Conservation (phyloP, 148 eudicot genomes). For the Rhododendron mucronatum region DNA sequence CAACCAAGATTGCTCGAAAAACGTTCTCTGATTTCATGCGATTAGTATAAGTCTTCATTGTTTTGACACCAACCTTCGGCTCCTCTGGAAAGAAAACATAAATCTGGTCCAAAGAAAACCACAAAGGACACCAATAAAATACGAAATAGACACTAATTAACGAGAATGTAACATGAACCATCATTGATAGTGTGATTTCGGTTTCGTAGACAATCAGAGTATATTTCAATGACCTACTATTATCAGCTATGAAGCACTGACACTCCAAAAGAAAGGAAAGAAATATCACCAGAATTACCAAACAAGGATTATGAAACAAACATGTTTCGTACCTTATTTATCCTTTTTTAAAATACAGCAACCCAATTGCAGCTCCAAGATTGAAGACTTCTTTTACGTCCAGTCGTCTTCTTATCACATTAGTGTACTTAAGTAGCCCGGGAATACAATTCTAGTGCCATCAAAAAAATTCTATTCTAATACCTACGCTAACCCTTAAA, state of each 20-base stretch:
- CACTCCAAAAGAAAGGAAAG: neutral
- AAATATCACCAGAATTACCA: neutral
- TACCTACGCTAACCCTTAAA: neutral
- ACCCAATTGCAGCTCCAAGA: neutral
- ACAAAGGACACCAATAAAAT: neutral
- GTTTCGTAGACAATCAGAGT: neutral
- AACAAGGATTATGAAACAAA: neutral
- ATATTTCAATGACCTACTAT: neutral
- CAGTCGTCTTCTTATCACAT: neutral
- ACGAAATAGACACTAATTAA: neutral
- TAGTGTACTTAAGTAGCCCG: neutral
- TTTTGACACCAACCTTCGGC: slow-evolving; percentile 85
- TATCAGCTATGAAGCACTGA: neutral
- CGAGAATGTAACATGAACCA: neutral
- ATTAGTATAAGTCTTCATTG: slow-evolving; percentile 65
- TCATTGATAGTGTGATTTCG: neutral
- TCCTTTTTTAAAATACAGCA: neutral
- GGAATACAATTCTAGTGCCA: neutral
- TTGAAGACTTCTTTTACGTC: neutral
- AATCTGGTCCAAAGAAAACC: slow-evolving; percentile 38
- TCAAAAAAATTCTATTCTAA: neutral
- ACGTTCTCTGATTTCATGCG: slow-evolving; percentile 85
- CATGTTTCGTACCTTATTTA: neutral
- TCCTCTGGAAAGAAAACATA: slow-evolving; percentile 83
- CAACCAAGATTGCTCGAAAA: slow-evolving; percentile 67